Conservation (phyloP, 2,329 filamentous ascomycete species). For the Stromatinia cepivora region DNA sequence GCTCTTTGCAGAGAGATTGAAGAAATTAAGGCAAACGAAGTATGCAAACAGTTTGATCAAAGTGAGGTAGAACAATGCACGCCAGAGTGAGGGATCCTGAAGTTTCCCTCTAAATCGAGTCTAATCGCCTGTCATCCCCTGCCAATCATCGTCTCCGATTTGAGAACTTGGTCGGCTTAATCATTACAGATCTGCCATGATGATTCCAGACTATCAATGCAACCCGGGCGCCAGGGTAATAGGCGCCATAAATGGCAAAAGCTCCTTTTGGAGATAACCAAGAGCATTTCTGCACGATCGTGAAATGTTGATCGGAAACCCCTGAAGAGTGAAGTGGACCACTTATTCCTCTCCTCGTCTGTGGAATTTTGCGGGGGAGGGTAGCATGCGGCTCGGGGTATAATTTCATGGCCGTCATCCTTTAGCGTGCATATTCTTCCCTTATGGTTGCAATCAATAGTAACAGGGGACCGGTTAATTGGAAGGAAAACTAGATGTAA, state of each 20-base stretch:
- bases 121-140: neutral
- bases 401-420: neutral
- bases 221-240: neutral
- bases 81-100: too few relatives aligned
- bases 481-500: neutral
- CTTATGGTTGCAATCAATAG: neutral
- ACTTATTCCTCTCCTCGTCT: neutral
- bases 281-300: neutral
- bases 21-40: neutral
- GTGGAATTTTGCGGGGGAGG: neutral
- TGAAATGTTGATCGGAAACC: neutral
- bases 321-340: neutral
- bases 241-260: neutral
- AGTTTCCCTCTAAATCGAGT: neutral
- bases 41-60: neutral
- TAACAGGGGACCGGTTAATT: neutral
- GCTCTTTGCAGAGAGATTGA: neutral
- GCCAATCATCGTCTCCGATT: neutral
- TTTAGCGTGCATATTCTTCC: neutral
- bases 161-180: neutral
- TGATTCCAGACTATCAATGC: neutral
- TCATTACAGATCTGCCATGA: neutral
- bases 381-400: neutral
- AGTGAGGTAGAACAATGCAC: neutral
- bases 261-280: neutral